These are phyloP conservation scores for Phaeotremella fagi DNA, from an alignment of 768 basidiomycete genomes.

Conservation along the genomic window DNA sequence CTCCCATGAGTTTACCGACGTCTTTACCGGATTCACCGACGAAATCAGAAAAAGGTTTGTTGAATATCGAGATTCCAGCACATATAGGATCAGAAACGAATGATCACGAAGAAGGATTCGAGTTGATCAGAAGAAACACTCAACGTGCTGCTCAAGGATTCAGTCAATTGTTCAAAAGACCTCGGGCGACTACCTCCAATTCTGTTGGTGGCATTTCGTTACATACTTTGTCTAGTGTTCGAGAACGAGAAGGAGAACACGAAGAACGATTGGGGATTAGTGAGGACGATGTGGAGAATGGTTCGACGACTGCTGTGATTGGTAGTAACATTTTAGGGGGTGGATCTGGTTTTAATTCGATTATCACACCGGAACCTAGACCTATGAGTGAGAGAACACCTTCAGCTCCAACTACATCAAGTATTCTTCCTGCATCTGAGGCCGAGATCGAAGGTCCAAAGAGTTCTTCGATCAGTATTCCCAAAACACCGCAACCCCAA, in stretches of 20 bases:
- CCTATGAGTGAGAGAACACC: too few relatives aligned
- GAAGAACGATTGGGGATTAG: too few relatives aligned
- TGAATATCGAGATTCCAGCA: conserved; percentile 8
- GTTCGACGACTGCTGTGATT: too few relatives aligned
- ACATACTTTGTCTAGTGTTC: background rate
- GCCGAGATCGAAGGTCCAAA: too few relatives aligned
- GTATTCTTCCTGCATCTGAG: too few relatives aligned
- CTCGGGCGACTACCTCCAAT: background rate
- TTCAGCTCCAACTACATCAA: too few relatives aligned
- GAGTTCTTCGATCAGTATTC: too few relatives aligned
- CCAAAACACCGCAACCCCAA: too few relatives aligned
- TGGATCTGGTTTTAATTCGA: too few relatives aligned
- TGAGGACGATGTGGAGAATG: too few relatives aligned
- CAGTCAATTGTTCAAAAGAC: conserved; percentile 6
- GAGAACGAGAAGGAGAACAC: background rate
- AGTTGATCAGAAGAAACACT: background rate
- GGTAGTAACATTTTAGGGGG: too few relatives aligned
- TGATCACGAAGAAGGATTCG: conserved; percentile 1
- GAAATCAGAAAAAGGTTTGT: background rate
- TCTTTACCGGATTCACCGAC: conserved; percentile 2
- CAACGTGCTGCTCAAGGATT: conserved; percentile 4
- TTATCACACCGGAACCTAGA: too few relatives aligned
- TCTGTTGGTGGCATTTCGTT: conserved; percentile 3
- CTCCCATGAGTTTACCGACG: background rate
- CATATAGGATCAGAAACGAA: conserved; percentile 21